phyloP scores from a whole-genome alignment of 75 land plant species.

The Sequoia sempervirens region DNA sequence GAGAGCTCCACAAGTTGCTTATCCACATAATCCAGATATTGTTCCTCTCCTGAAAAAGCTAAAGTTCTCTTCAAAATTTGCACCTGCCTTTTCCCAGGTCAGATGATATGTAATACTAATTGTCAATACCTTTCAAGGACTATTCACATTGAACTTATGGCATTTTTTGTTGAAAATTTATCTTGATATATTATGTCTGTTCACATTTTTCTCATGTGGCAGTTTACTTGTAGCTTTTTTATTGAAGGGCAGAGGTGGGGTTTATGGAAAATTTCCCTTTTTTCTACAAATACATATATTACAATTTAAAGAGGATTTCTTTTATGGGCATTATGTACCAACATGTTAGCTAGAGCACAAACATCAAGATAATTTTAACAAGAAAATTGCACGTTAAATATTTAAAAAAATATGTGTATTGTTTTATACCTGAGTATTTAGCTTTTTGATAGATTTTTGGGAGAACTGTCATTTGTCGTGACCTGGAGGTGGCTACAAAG shows the following conservation, averaged over 20 bases:
- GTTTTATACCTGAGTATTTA: constrained; percentile 4
- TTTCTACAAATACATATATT: background rate
- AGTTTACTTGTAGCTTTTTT: background rate
- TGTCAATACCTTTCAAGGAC: background rate
- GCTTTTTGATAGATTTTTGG: constrained; percentile 72
- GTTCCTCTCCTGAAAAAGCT: constrained; percentile 85
- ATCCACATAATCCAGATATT: constrained; percentile 84
- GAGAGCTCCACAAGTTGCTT: constrained; percentile 61
- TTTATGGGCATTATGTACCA: background rate
- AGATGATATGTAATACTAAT: background rate
- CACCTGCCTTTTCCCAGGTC: constrained; percentile 93
- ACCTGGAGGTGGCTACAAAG: constrained; percentile 92
- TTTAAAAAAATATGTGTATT: background rate
- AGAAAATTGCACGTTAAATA: background rate
- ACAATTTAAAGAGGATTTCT: background rate
- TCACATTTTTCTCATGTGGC: background rate
- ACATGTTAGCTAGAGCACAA: background rate
- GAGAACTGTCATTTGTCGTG: constrained; percentile 91
- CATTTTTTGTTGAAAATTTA: background rate
- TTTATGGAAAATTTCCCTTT: background rate
- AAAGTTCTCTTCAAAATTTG: constrained; percentile 39
- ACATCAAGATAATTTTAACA: background rate
- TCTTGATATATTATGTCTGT: background rate
- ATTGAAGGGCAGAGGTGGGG: background rate
- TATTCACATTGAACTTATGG: background rate